phyloP scores from a whole-genome alignment of 78 protist genomes.

The Thecamonas trahens region DNA sequence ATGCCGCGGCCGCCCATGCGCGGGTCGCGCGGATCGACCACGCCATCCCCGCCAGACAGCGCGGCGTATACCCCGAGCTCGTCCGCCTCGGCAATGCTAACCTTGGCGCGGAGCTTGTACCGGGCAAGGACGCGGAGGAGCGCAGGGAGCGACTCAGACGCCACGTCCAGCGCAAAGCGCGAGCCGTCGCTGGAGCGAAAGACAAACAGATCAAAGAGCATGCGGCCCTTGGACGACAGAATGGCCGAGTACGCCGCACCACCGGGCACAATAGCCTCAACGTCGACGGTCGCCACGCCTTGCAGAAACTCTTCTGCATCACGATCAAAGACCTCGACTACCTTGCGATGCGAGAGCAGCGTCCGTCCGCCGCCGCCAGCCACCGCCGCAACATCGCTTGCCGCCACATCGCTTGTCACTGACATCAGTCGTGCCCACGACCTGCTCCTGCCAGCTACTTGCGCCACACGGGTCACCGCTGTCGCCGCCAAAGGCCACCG shows the following conservation, averaged over 20 bases:
- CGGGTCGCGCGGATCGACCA: background rate
- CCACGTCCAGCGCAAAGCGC: background rate
- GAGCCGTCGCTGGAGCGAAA: background rate
- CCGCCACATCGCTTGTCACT: no score
- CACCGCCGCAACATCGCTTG: no score
- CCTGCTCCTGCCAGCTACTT: no score
- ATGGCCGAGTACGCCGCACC: background rate
- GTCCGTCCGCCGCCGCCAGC: no score
- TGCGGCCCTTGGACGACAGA: background rate
- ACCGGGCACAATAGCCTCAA: no score
- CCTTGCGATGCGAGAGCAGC: no score
- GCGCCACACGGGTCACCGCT: no score
- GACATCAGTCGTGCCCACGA: no score
- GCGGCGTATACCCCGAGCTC: background rate
- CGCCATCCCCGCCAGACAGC: background rate
- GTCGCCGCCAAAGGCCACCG: no score
- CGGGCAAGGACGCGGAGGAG: background rate
- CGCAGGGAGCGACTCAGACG: background rate
- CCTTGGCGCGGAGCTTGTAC: background rate
- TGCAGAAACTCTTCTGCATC: no score
- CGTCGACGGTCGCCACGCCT: no score
- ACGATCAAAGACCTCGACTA: no score
- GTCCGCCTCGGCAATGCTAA: background rate
- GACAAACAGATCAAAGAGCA: background rate
- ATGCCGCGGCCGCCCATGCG: background rate